phyloP scores from a whole-genome alignment of 2,329 filamentous ascomycete species.

The Aspergillus cejpii region DNA sequence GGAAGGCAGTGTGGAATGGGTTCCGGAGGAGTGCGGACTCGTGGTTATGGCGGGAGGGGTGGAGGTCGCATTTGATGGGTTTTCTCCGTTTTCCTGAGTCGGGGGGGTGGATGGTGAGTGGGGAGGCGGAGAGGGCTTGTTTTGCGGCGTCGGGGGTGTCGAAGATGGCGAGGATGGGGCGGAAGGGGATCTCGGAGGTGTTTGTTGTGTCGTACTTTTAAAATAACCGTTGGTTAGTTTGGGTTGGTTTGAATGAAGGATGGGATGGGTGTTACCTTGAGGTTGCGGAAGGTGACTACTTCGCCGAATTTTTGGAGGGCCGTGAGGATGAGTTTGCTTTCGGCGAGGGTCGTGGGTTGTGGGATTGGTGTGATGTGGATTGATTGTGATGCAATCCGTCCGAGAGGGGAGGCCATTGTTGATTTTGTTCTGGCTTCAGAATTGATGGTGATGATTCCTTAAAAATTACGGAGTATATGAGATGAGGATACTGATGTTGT shows the following conservation, averaged over 20 bases:
- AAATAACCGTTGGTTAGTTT: too few species aligned
- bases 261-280: constrained; percentile 23
- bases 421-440: background rate
- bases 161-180: constrained; percentile 32
- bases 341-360: constrained; percentile 24
- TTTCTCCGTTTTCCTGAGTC: background rate
- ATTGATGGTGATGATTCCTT: constrained; percentile 1
- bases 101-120: constrained; percentile 22
- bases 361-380: constrained; percentile 30
- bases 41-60: constrained; percentile 27
- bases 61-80: constrained; percentile 23
- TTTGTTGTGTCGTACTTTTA: constrained; percentile 30
- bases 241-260: background rate
- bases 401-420: constrained; percentile 12
- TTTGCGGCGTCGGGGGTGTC: constrained; percentile 31
- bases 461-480: too few species aligned
- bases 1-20: constrained; percentile 28
- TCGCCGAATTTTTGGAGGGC: constrained; percentile 40
- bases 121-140: constrained; percentile 30
- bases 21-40: constrained; percentile 24
- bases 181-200: constrained; percentile 14
- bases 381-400: constrained; percentile 18
- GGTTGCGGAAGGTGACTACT: constrained; percentile 34
- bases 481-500: background rate
- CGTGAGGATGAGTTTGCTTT: constrained; percentile 32